Evolutionary conservation across 202 grass and related monocot species (phyloP), one percentile per base, ranked within the genome.

Genomic region (Hordeum pubiflorum): DNA sequence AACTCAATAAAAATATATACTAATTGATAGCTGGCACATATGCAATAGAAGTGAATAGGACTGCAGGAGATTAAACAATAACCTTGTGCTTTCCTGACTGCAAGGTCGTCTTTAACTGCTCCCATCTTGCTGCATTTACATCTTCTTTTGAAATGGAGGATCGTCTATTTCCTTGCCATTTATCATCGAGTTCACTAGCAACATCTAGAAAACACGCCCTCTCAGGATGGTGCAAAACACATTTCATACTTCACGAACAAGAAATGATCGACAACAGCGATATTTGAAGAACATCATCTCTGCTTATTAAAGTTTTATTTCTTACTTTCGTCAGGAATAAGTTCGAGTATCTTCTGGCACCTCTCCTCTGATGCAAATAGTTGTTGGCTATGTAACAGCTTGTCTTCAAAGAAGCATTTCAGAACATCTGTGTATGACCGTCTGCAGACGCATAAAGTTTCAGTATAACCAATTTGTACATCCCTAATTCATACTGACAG

Each of bases 61-160:
- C 10, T 36, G 13, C 57, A 64, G 36, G 60, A 24, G 33, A 46
- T 75, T 69, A 67, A 88, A 87, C 10, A 79, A 34, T 22, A 66
- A 98, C 95, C 95, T 98, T 94, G 38, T 97, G 83, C 56, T 90
- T 97, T 79, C 92, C 90, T 75, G 88, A 91, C 85, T 93, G 92
- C 72, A 98, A 84, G 20, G 80, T 89, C 20, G 63, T 75, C 64
- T 98, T 94, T 72, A 98, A 73, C 70, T 98, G 95, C 27, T 94
- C 86, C 95, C 95, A 94, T 74, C 92, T 87, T 72, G 69, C 4
- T 50, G 41, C 1, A 72, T 72, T 72, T 18, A 72, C 69, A 50
- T 72, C 69, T 72, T 72, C 69, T 24, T 72, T 72, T 26, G 69
- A 50, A 27, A 72, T 72, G 27, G 69, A 72, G 41, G 69, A 72